Evolutionary conservation across 1,139 yeast genomes (phyloP).

Genomic region (Taphrina betulina): DNA sequence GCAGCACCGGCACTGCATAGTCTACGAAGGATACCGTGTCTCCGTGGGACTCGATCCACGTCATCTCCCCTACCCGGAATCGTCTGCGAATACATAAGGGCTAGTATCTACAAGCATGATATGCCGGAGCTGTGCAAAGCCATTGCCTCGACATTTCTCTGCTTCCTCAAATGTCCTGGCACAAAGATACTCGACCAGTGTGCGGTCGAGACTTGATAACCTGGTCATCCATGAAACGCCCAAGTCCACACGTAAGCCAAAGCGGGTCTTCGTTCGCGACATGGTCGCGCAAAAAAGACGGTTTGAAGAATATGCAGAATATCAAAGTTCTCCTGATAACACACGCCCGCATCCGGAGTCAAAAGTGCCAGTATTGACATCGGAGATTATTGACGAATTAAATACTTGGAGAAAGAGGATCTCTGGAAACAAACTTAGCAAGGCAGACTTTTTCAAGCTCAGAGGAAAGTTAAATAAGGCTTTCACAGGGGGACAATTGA

Average conservation of each 20-base stretch:
- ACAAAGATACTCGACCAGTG: neutral
- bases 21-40: no score
- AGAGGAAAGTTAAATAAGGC: neutral
- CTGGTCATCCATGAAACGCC: slow-evolving; percentile 13
- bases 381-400: neutral
- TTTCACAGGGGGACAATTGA: slow-evolving; percentile 3
- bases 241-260: neutral
- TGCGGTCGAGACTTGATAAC: neutral
- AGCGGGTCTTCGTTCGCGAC: neutral
- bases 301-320: no score
- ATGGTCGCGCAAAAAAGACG: neutral
- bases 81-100: neutral
- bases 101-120: neutral
- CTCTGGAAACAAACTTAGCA: neutral
- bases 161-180: neutral
- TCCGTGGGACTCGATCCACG: neutral
- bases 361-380: neutral
- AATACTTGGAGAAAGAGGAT: neutral
- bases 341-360: neutral
- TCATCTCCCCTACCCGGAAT: neutral
- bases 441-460: neutral
- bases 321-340: no score
- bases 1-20: no score
- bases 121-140: no score
- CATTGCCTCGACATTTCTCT: neutral